These are phyloP conservation scores for Komagataella populi DNA, from an alignment of 805 yeast species.

Conservation along the genomic window DNA sequence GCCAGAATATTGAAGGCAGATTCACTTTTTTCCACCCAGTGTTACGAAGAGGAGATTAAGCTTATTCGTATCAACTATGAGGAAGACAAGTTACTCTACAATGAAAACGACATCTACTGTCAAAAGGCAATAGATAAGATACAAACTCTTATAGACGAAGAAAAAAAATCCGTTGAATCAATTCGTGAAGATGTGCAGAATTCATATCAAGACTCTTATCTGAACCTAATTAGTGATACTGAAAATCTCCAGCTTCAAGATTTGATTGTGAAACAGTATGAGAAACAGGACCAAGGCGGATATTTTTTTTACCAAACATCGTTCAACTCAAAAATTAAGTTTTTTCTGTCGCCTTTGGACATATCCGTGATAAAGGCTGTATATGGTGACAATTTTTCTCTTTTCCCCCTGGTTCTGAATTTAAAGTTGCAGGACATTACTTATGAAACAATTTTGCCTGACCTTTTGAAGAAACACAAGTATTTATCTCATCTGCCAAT, in stretches of 20 bases:
- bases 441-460: conserved; percentile 51
- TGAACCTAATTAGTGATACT: conserved; percentile 2
- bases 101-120: conserved; percentile 43
- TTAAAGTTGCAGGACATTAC: conserved; percentile 58
- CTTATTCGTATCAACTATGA: conserved; percentile 36
- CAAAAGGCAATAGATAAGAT: conserved; percentile 44
- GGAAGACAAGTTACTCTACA: conserved; percentile 45
- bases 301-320: conserved; percentile 72
- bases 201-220: not conserved
- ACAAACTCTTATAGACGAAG: conserved; percentile 24
- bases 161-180: not conserved
- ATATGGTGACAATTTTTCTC: conserved; percentile 41
- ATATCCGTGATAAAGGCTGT: conserved; percentile 53
- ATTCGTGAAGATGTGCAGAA: not conserved
- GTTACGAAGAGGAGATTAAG: conserved; percentile 46
- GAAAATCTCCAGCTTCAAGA: conserved; percentile 1
- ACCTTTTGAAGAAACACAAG: conserved; percentile 46
- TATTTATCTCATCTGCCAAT: conserved; percentile 71
- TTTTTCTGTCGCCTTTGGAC: conserved; percentile 68
- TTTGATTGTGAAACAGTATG: conserved; percentile 1
- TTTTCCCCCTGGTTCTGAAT: conserved; percentile 54
- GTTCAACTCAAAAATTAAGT: conserved; percentile 51
- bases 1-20: conserved; percentile 64
- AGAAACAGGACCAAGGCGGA: conserved; percentile 22
- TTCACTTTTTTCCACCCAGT: conserved; percentile 32